Evolutionary conservation across 1,139 yeast genomes (phyloP).

Genomic region (Pichia sp.): DNA sequence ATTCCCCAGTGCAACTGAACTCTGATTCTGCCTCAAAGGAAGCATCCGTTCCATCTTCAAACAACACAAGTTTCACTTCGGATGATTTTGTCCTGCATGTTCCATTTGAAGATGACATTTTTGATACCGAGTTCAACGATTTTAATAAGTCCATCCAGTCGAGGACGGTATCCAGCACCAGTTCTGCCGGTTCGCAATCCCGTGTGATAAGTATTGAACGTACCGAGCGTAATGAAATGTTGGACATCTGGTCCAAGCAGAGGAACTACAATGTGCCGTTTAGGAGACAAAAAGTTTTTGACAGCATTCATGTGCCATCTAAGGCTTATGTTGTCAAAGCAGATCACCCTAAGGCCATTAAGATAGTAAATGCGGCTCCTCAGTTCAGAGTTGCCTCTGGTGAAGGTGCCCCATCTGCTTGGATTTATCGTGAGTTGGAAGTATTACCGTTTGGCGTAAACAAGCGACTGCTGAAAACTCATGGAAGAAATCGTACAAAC

Average conservation of each 20-base stretch:
- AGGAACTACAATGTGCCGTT: conserved; percentile 23
- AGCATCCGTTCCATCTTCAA: background rate
- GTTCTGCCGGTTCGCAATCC: conserved; percentile 11
- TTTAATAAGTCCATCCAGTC: conserved; percentile 17
- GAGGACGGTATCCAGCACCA: conserved; percentile 11
- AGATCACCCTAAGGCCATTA: conserved; percentile 24
- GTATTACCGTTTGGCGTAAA: conserved; percentile 18
- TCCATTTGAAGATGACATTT: conserved; percentile 31
- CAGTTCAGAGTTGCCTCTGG: conserved; percentile 10
- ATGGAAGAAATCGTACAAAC: background rate
- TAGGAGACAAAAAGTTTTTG: conserved; percentile 25
- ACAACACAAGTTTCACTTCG: conserved; percentile 20
- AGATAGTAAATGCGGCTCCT: conserved; percentile 17
- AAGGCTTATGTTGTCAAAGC: conserved; percentile 20
- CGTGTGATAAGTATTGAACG: conserved; percentile 25
- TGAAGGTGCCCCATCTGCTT: conserved; percentile 14
- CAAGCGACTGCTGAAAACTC: background rate
- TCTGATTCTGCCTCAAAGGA: background rate
- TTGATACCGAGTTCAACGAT: conserved; percentile 19
- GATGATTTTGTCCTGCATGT: conserved; percentile 24
- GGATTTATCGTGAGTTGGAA: conserved; percentile 17
- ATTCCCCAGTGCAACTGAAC: background rate
- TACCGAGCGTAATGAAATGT: conserved; percentile 29
- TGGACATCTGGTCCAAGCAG: conserved; percentile 34
- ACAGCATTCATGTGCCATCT: conserved; percentile 29